These are phyloP conservation scores for Xerocomellus intermedius DNA, from an alignment of 768 basidiomycete genomes.

Conservation along the genomic window DNA sequence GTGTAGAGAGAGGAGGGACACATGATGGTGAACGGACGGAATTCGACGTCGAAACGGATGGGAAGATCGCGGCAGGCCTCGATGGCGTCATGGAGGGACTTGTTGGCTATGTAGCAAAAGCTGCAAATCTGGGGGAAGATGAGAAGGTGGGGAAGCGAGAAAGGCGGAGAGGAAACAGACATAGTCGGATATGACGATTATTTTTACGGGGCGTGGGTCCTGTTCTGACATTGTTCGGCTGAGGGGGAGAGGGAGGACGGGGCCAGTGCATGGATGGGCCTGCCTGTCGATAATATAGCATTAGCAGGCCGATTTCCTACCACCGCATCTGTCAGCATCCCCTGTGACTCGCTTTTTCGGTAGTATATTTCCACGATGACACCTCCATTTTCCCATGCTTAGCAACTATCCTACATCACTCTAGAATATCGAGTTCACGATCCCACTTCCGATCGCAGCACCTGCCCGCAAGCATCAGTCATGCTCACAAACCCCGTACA, in stretches of 20 bases:
- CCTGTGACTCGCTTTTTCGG: constrained; percentile 17
- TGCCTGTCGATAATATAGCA: constrained; percentile 26
- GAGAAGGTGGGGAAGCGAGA: background rate
- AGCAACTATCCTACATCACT: constrained; percentile 13
- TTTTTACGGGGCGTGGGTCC: constrained; percentile 24
- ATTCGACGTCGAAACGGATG: constrained; percentile 35
- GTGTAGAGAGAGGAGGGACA: constrained; percentile 20
- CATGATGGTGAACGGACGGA: constrained; percentile 34
- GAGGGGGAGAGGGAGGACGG: background rate
- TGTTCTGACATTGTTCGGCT: constrained; percentile 19
- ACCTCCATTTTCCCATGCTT: constrained; percentile 17
- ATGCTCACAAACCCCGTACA: too few relatives aligned
- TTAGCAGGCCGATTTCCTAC: constrained; percentile 19
- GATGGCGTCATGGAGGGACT: constrained; percentile 38
- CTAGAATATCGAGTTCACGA: constrained; percentile 51
- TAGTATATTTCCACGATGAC: constrained; percentile 24
- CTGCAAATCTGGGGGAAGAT: constrained; percentile 28
- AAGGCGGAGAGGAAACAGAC: constrained; percentile 18
- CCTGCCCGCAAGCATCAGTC: constrained; percentile 29
- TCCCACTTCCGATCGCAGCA: constrained; percentile 42
- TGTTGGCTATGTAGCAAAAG: constrained; percentile 41
- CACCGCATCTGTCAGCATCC: constrained; percentile 34
- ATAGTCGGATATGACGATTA: constrained; percentile 36
- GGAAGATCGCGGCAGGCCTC: constrained; percentile 33
- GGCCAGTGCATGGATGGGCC: constrained; percentile 26